Percentiles rank a stretch among this genome's conserved stretches.
phyloP scores from a whole-genome alignment of 2,329 filamentous ascomycete genomes.

The Tolypocladium capitatum region DNA sequence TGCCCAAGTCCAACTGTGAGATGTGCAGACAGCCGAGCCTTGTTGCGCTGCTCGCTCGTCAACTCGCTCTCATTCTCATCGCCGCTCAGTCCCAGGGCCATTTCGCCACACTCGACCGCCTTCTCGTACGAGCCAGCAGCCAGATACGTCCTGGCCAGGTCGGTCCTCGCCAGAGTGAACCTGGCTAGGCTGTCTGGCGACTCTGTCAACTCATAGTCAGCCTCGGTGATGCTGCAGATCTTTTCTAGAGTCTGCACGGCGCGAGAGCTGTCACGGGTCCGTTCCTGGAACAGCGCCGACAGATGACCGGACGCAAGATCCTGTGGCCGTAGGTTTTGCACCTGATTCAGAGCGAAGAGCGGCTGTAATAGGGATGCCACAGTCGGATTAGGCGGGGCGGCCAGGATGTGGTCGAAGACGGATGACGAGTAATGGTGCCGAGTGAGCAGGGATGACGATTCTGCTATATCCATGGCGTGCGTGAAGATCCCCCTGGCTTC shows the following conservation, averaged over 20 bases:
- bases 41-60: slow-evolving; percentile 49
- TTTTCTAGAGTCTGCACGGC: slow-evolving; percentile 51
- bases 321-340: slow-evolving; percentile 56
- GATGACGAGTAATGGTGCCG: slow-evolving; percentile 70
- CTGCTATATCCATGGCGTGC: slow-evolving; percentile 86
- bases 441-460: slow-evolving; percentile 58
- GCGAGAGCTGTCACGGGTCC: slow-evolving; percentile 53
- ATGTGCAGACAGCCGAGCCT: slow-evolving; percentile 69
- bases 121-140: slow-evolving; percentile 50
- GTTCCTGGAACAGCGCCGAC: slow-evolving; percentile 67
- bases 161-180: slow-evolving; percentile 74
- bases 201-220: slow-evolving; percentile 74
- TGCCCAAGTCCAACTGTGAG: slow-evolving; percentile 74
- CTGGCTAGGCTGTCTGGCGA: slow-evolving; percentile 57
- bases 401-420: slow-evolving; percentile 68
- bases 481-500: slow-evolving; percentile 81
- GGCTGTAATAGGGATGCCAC: slow-evolving; percentile 65
- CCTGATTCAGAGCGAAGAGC: slow-evolving; percentile 75
- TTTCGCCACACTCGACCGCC: slow-evolving; percentile 69
- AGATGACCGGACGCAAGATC: slow-evolving; percentile 67
- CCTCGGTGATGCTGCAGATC: slow-evolving; percentile 59
- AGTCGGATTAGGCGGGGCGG: slow-evolving; percentile 34
- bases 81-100: slow-evolving; percentile 63
- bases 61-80: slow-evolving; percentile 58
- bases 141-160: slow-evolving; percentile 74